phyloP scores from a whole-genome alignment of 805 yeast species.

The Myxozyma neglecta region DNA sequence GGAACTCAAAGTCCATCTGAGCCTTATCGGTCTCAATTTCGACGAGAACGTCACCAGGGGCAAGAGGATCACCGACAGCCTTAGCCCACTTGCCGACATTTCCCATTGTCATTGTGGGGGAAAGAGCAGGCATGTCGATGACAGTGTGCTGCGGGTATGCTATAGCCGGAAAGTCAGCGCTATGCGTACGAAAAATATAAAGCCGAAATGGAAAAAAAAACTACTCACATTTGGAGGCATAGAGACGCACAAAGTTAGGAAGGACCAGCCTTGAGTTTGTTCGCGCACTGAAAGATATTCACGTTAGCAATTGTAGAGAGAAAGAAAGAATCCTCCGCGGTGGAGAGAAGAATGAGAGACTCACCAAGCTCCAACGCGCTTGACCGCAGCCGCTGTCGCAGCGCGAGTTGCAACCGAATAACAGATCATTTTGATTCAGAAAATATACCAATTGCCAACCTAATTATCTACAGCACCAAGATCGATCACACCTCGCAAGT shows the following conservation, averaged over 20 bases:
- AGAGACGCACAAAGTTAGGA: conserved; percentile 38
- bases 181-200: not conserved
- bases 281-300: conserved; percentile 5
- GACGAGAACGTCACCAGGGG: conserved; percentile 92
- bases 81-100: conserved; percentile 87
- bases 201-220: not conserved
- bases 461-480: no score
- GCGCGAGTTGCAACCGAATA: conserved; percentile 26
- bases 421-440: conserved; percentile 18
- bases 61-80: conserved; percentile 79
- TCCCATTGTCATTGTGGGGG: conserved; percentile 99
- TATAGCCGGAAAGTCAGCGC: not conserved
- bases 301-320: not conserved
- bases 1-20: conserved; percentile 96
- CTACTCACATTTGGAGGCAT: conserved; percentile 42
- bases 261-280: conserved; percentile 32
- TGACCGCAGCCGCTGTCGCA: conserved; percentile 27
- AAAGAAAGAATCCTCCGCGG: not conserved
- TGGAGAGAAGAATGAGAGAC: not conserved
- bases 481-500: no score
- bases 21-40: conserved; percentile 98
- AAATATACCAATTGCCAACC: not conserved
- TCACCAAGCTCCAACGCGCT: conserved; percentile 19
- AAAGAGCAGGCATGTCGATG: conserved; percentile 96
- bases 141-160: conserved; percentile 78